Conservation (phyloP, 805 yeast genomes). For the Lachancea cidri region DNA sequence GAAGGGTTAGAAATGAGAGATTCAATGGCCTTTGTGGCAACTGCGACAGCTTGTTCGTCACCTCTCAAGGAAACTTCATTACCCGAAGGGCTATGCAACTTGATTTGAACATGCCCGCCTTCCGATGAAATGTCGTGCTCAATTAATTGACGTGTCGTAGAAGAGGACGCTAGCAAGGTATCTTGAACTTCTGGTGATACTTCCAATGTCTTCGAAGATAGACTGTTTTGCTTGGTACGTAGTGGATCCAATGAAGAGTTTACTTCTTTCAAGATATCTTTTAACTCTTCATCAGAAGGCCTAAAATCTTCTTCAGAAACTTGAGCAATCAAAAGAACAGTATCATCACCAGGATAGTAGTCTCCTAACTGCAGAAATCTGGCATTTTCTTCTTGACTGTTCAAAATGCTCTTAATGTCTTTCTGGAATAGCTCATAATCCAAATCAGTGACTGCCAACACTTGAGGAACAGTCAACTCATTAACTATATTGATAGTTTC, state of each 20-base stretch:
- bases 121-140: slow-evolving; percentile 34
- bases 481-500: slow-evolving; percentile 71
- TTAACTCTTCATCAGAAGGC: slow-evolving; percentile 58
- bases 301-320: slow-evolving; percentile 61
- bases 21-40: slow-evolving; percentile 34
- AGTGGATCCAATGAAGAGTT: slow-evolving; percentile 50
- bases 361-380: slow-evolving; percentile 56
- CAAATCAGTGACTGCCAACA: slow-evolving; percentile 56
- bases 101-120: slow-evolving; percentile 40
- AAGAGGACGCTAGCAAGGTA: slow-evolving; percentile 22
- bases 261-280: slow-evolving; percentile 49
- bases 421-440: slow-evolving; percentile 40
- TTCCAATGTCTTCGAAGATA: slow-evolving; percentile 46
- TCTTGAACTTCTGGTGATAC: slow-evolving; percentile 54
- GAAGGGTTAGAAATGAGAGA: slow-evolving; percentile 28
- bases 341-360: slow-evolving; percentile 39
- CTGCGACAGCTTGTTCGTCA: slow-evolving; percentile 51
- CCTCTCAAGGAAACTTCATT: slow-evolving; percentile 68
- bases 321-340: slow-evolving; percentile 51
- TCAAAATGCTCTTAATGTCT: slow-evolving; percentile 23
- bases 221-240: slow-evolving; percentile 51
- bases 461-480: slow-evolving; percentile 60
- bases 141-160: slow-evolving; percentile 22
- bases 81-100: slow-evolving; percentile 43
- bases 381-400: slow-evolving; percentile 37